Conservation (phyloP, 441 rosid species). For the Populus hybrid region DNA sequence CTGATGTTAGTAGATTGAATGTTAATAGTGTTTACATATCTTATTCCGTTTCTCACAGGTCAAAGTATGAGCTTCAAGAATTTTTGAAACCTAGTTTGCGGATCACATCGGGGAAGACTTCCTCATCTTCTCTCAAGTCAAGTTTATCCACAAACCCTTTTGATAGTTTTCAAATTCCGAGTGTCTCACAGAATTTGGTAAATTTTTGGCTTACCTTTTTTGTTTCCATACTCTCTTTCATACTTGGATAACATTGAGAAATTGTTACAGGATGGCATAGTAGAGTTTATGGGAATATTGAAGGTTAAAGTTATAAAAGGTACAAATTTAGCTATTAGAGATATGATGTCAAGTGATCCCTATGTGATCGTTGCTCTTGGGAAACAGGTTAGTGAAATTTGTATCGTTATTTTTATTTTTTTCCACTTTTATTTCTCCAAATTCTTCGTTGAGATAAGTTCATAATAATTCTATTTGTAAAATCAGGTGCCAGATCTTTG, state of each 20-base stretch:
- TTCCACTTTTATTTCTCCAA: background rate
- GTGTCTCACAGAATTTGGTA: constrained; percentile 50
- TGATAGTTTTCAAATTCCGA: constrained; percentile 59
- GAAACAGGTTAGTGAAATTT: constrained; percentile 59
- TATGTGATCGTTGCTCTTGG: constrained; percentile 81
- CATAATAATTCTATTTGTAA: background rate
- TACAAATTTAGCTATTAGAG: constrained; percentile 81
- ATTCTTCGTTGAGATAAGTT: background rate
- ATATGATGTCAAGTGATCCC: constrained; percentile 97
- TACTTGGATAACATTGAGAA: constrained; percentile 9
- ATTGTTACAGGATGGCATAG: constrained; percentile 69
- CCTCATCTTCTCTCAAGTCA: constrained; percentile 41
- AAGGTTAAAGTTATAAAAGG: constrained; percentile 75
- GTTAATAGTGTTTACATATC: constrained; percentile 4
- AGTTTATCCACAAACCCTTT: constrained; percentile 56
- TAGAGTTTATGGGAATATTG: constrained; percentile 81
- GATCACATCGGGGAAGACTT: constrained; percentile 56
- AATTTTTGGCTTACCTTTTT: constrained; percentile 5
- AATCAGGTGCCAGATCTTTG: background rate
- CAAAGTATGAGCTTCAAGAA: constrained; percentile 96
- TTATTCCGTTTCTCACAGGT: constrained; percentile 42
- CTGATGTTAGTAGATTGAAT: constrained; percentile 6
- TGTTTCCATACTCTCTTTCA: background rate
- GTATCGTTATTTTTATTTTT: background rate
- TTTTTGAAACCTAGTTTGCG: constrained; percentile 89